Percentiles rank a stretch among this genome's conserved stretches.
Conservation (phyloP, 2,329 filamentous ascomycete species). For the Clonostachys solani region DNA sequence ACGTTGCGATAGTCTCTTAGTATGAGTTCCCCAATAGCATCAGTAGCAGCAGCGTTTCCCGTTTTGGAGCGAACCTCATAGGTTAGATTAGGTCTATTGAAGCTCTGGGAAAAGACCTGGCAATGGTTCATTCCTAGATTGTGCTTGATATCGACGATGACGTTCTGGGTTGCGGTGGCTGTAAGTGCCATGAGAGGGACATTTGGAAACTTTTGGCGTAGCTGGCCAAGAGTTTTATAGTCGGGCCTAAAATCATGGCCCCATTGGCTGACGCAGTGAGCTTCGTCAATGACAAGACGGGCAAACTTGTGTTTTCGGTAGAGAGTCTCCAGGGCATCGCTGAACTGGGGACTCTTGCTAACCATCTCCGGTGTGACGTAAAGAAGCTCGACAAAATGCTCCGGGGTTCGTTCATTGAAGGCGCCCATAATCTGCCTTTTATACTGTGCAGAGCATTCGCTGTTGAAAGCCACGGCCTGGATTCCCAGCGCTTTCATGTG, state of each 20-base stretch:
- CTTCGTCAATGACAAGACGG: conserved; percentile 93
- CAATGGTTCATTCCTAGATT: conserved; percentile 82
- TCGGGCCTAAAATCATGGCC: conserved; percentile 96
- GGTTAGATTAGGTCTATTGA: conserved; percentile 91
- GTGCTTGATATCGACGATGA: conserved; percentile 86
- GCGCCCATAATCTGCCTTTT: conserved; percentile 62
- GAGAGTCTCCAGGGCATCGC: conserved; percentile 61
- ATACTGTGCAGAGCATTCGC: conserved; percentile 62
- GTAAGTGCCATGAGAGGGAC: conserved; percentile 94
- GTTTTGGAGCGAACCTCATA: conserved; percentile 79
- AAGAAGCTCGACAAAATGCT: conserved; percentile 77
- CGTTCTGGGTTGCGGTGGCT: conserved; percentile 89
- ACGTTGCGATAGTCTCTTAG: conserved; percentile 63
- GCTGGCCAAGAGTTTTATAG: conserved; percentile 79
- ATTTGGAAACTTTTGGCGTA: conserved; percentile 67
- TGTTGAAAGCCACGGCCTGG: conserved; percentile 76
- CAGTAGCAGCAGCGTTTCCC: conserved; percentile 40
- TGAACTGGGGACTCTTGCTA: conserved; percentile 70
- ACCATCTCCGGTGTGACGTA: conserved; percentile 99
- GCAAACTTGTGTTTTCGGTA: conserved; percentile 71
- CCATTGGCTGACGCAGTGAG: conserved; percentile 99
- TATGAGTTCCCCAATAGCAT: conserved; percentile 62
- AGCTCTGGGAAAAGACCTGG: conserved; percentile 82
- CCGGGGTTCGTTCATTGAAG: conserved; percentile 60
- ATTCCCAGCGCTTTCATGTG: conserved; percentile 74